These are phyloP conservation scores for Fusarium agapanthi DNA, from an alignment of 2,329 filamentous ascomycete genomes.

Conservation along the genomic window DNA sequence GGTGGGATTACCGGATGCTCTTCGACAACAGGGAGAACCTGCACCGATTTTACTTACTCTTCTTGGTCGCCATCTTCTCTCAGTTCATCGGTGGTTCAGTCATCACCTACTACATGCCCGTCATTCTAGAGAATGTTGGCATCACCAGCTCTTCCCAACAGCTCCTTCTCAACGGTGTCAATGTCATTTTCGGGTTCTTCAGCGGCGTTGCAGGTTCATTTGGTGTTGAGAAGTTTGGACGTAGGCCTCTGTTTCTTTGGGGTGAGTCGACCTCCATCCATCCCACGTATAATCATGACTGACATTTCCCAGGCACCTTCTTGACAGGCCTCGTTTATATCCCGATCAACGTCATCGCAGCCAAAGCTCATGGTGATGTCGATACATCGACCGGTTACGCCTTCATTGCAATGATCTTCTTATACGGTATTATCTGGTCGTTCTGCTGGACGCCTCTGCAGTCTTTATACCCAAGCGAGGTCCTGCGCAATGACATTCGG, in stretches of 20 bases:
- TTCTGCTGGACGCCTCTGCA: conserved; percentile 7
- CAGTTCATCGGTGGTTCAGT: not conserved
- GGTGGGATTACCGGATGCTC: conserved; percentile 1
- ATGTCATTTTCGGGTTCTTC: not conserved
- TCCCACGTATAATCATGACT: not conserved
- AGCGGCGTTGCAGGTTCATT: not conserved
- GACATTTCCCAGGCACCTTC: not conserved
- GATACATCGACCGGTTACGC: not conserved
- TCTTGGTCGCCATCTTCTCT: not conserved
- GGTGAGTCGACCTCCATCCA: not conserved
- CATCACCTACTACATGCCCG: not conserved
- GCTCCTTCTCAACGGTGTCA: not conserved
- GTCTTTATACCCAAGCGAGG: not conserved
- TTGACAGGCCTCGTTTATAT: conserved; percentile 1
- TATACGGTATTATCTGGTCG: not conserved
- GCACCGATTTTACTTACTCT: not conserved
- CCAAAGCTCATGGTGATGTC: not conserved
- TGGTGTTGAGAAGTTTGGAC: not conserved
- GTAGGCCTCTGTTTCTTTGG: not conserved
- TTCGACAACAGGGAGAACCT: not conserved
- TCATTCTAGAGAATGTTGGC: not conserved
- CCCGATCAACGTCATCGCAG: conserved; percentile 1
- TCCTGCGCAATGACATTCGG: not conserved
- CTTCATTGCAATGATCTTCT: not conserved
- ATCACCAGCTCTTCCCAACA: conserved; percentile 2